Evolutionary conservation across 768 basidiomycete species (phyloP).

Genomic region (Termitomyces sp.): DNA sequence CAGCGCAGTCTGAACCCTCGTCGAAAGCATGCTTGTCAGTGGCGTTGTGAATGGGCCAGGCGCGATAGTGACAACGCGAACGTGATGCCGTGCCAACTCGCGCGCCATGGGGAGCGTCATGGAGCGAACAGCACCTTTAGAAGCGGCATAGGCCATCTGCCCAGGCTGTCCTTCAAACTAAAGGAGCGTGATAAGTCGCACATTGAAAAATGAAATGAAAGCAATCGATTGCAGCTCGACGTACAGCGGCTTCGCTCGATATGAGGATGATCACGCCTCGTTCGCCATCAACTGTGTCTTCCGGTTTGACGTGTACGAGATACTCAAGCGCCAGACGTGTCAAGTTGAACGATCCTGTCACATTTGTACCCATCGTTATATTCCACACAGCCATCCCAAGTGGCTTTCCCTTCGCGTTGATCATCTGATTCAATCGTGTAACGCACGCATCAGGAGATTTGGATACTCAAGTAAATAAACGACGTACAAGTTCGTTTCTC

Average conservation of each 20-base stretch:
- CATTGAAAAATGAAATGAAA: background rate
- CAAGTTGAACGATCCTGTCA: conserved; percentile 55
- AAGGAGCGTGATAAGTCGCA: background rate
- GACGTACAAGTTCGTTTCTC: background rate
- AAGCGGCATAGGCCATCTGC: conserved; percentile 50
- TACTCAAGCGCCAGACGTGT: conserved; percentile 47
- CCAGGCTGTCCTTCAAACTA: conserved; percentile 55
- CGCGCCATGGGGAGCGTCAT: conserved; percentile 60
- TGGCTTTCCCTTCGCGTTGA: conserved; percentile 37
- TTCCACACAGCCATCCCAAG: conserved; percentile 49
- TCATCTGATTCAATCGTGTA: conserved; percentile 27
- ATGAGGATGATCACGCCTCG: conserved; percentile 55
- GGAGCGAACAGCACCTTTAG: conserved; percentile 51
- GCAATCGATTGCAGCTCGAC: conserved; percentile 10
- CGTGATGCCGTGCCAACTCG: conserved; percentile 45
- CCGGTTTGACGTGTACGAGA: conserved; percentile 39
- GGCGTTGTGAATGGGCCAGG: conserved; percentile 44
- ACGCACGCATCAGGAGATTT: background rate
- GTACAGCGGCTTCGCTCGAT: conserved; percentile 47
- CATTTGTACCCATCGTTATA: conserved; percentile 45
- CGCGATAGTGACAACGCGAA: conserved; percentile 53
- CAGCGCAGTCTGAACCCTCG: conserved; percentile 11
- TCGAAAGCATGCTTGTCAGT: background rate
- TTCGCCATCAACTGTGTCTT: conserved; percentile 44
- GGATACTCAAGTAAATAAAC: too few relatives aligned